Conservation (phyloP, 2,329 filamentous ascomycete species). For the Aspergillus caelatus region DNA sequence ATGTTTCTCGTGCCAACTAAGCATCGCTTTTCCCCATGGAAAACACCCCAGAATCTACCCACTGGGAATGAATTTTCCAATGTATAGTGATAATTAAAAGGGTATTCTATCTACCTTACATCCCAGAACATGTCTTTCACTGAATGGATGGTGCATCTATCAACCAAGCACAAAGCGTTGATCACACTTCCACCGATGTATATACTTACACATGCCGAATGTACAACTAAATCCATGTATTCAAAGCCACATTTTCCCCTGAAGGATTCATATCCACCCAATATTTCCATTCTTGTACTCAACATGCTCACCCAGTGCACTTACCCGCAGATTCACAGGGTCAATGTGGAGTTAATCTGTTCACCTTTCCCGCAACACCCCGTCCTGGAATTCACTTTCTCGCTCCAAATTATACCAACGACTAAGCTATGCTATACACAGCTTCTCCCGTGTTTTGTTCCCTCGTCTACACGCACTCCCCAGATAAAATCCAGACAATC, state of each 20-base stretch:
- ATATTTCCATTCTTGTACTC: background rate
- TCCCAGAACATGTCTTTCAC: background rate
- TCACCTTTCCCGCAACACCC: background rate
- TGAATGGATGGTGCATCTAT: background rate
- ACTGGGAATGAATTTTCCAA: background rate
- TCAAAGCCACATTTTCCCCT: background rate
- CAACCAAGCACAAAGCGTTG: background rate
- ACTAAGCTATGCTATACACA: background rate
- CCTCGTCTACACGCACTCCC: background rate
- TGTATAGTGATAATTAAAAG: background rate
- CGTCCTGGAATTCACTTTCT: background rate
- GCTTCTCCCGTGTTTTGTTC: too few species aligned
- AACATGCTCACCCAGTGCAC: background rate
- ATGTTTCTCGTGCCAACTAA: background rate
- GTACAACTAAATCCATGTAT: constrained; percentile 2
- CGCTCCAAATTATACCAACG: background rate
- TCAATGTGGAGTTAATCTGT: background rate
- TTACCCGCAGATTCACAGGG: background rate
- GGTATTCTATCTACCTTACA: background rate
- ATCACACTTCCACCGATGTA: background rate
- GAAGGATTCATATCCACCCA: background rate
- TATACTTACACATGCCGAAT: background rate
- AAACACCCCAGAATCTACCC: background rate
- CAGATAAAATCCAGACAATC: background rate
- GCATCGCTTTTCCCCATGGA: background rate